Evolutionary conservation across 2,329 filamentous ascomycete species (phyloP).

Genomic region (Tolypocladium inflatum): DNA sequence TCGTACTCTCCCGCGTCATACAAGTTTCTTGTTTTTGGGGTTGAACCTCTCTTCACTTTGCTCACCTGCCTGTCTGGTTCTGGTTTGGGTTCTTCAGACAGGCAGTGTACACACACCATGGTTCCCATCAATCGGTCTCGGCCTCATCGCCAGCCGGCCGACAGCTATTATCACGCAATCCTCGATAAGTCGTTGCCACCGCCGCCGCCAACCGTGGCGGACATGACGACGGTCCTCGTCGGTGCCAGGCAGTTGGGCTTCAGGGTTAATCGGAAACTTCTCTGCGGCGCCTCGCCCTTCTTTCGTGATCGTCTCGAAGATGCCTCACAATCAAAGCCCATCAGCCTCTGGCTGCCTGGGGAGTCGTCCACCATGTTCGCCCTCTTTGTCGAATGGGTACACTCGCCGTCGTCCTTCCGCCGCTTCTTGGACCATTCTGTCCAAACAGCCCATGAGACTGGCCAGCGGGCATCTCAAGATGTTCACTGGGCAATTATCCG

Average conservation of each 20-base stretch:
- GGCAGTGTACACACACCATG: neutral
- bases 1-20: neutral
- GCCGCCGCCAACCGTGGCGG: conserved; percentile 11
- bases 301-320: conserved; percentile 37
- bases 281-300: conserved; percentile 37
- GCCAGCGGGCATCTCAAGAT: conserved; percentile 20
- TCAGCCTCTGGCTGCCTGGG: conserved; percentile 30
- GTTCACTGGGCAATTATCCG: conserved; percentile 48
- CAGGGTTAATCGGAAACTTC: conserved; percentile 31
- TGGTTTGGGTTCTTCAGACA: neutral
- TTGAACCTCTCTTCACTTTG: neutral
- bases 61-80: neutral
- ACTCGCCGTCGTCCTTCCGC: conserved; percentile 32
- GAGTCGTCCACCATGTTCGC: conserved; percentile 43
- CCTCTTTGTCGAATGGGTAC: conserved; percentile 44
- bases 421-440: conserved; percentile 32
- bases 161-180: neutral
- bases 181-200: conserved; percentile 13
- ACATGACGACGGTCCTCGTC: conserved; percentile 28
- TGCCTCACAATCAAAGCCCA: conserved; percentile 14
- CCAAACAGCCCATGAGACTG: conserved; percentile 16
- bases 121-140: neutral
- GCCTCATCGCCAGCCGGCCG: neutral
- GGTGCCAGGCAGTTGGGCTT: conserved; percentile 32
- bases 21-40: neutral